Percentiles rank a stretch among this genome's conserved stretches.
Evolutionary conservation across 441 rosid genomes (phyloP).

Genomic region (Codiaeum variegatum): DNA sequence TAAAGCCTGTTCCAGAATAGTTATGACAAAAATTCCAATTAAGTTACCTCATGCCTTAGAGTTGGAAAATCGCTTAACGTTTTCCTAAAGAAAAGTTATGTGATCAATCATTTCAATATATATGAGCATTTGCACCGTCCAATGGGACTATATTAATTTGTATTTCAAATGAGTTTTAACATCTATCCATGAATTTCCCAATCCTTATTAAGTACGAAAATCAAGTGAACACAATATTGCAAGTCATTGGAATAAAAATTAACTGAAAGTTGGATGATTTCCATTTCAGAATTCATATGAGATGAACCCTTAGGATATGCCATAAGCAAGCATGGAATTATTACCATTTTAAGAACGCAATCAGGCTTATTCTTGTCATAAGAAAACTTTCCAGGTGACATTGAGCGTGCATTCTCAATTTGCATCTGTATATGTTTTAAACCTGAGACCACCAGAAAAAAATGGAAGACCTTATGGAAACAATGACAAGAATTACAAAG

Average conservation of each 20-base stretch:
- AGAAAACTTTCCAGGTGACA: slow-evolving; percentile 61
- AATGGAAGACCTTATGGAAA: slow-evolving; percentile 6
- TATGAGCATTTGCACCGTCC: not conserved
- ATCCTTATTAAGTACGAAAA: not conserved
- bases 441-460: slow-evolving; percentile 35
- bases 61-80: not conserved
- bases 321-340: not conserved
- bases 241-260: not conserved
- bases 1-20: not conserved
- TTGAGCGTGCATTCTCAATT: slow-evolving; percentile 58
- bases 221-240: not conserved
- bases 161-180: not conserved
- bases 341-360: slow-evolving; percentile 88
- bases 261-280: not conserved
- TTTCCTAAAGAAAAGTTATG: not conserved
- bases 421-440: slow-evolving; percentile 34
- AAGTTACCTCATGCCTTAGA: not conserved
- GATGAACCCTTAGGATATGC: not conserved
- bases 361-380: slow-evolving; percentile 53
- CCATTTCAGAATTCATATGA: not conserved
- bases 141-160: not conserved
- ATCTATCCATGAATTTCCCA: not conserved
- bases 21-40: not conserved
- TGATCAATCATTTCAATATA: not conserved
- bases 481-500: not conserved